Evolutionary conservation across 306 rosid species (phyloP), one percentile per base, ranked within the genome.

Genomic region (Abrus pulchellus): DNA sequence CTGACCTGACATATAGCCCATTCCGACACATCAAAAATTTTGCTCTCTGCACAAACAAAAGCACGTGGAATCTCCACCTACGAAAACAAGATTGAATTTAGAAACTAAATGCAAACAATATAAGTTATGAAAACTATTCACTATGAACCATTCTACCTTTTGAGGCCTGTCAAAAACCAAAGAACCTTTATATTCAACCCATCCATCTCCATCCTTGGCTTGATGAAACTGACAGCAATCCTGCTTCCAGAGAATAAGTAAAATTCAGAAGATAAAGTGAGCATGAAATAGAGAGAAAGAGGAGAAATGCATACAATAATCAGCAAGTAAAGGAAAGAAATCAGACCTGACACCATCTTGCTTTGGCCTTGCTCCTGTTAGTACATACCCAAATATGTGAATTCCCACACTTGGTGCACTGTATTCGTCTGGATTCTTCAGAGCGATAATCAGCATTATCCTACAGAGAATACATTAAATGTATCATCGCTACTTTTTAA

Each of bases 1-100:
- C 92, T 80, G 77, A 93, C 99, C 97, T 96, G 99, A 87, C 99
- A 96, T 62, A 90, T 93, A 62, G 98, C 99, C 99, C 99, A 96
- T 85, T 96, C 99, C 2, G 99, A 96, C 75, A 93, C 99, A 68
- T 96, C 99, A 76, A 96, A 96, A 77, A 96, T 88, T 83, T 93
- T 93, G 88, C 98, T 90, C 89, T 93, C 99, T 0, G 99, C 99
- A 61, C 99, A 96, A 72, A 96, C 99, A 56, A 93, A 96, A 76
- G 99, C 99, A 20, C 98, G 91, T 0, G 99, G 99, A 84, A 96
- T 93, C 87, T 93, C 99, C 82, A 92, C 84, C 99, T 96, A 65
- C 53, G 28, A 87, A 70, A 68, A 82, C 32, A 80, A 55, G 27
- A 67, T 74, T 82, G 68, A 80, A 69, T 48, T 87, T 28, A 78